These are phyloP conservation scores for Kipferlia bialata DNA, from an alignment of 78 protist genomes.

Conservation along the genomic window DNA sequence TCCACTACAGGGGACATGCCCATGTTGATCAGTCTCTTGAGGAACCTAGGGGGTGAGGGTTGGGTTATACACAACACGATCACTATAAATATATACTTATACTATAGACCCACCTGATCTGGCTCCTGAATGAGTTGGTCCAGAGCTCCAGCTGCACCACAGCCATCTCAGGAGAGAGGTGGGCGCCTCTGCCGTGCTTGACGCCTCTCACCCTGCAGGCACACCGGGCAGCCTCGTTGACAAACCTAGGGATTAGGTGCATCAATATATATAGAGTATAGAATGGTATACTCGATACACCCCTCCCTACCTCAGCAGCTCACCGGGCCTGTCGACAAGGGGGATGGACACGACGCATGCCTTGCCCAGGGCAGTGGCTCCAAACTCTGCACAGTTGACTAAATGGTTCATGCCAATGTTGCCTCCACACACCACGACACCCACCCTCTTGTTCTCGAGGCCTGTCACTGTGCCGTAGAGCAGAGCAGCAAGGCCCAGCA, in stretches of 20 bases:
- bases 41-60: too few species aligned
- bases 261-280: conserved; percentile 32
- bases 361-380: conserved; percentile 39
- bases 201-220: too few species aligned
- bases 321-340: conserved; percentile 41
- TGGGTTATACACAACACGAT: too few species aligned
- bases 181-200: too few species aligned
- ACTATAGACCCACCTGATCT: too few species aligned
- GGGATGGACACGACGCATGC: conserved; percentile 37
- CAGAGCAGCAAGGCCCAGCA: conserved; percentile 52
- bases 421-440: conserved; percentile 54
- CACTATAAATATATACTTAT: too few species aligned
- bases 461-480: conserved; percentile 39
- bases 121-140: too few species aligned
- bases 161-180: too few species aligned
- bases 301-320: conserved; percentile 40
- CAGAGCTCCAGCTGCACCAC: too few species aligned
- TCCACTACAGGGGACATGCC: conserved; percentile 36
- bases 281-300: conserved; percentile 42
- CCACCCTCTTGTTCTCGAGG: conserved; percentile 39
- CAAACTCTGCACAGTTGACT: conserved; percentile 47
- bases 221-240: too few species aligned
- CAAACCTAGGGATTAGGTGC: too few species aligned
- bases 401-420: conserved; percentile 56
- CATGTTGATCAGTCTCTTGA: conserved; percentile 24